phyloP scores from a whole-genome alignment of 371 early-diverging fungal species.

The Parasitella parasitica region DNA sequence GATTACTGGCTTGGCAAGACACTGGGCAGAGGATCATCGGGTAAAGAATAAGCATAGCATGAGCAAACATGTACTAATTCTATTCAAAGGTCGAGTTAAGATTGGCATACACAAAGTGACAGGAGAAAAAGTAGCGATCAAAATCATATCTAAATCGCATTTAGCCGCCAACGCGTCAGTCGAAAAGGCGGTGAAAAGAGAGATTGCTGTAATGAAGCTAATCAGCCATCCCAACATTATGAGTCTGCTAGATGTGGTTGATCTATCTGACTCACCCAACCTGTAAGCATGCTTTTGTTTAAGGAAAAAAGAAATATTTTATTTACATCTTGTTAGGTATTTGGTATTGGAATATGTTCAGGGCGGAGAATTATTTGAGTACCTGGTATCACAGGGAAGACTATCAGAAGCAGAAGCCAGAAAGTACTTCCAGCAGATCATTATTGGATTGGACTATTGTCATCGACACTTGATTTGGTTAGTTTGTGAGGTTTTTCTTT shows the following conservation, averaged over 20 bases:
- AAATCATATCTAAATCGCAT: conserved; percentile 80
- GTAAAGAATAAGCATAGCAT: conserved; percentile 33
- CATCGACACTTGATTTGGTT: conserved; percentile 91
- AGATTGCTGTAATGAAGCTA: conserved; percentile 92
- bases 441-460: conserved; percentile 91
- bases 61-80: neutral
- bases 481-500: neutral
- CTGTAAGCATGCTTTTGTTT: conserved; percentile 59
- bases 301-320: neutral
- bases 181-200: conserved; percentile 86
- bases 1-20: conserved; percentile 80
- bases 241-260: conserved; percentile 88
- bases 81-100: conserved; percentile 69
- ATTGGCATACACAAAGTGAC: conserved; percentile 76
- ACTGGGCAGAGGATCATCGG: conserved; percentile 82
- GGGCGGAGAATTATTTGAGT: conserved; percentile 97
- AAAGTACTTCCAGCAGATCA: conserved; percentile 94
- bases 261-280: conserved; percentile 60
- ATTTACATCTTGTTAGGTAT: conserved; percentile 55
- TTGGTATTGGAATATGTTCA: conserved; percentile 95
- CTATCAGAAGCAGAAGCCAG: conserved; percentile 87
- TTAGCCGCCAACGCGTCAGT: conserved; percentile 59
- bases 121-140: conserved; percentile 82
- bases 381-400: conserved; percentile 86
- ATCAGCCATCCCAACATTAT: conserved; percentile 92